Base-by-base conservation (phyloP, 1,139 yeast genomes). In the Pichia sp. region DNA sequence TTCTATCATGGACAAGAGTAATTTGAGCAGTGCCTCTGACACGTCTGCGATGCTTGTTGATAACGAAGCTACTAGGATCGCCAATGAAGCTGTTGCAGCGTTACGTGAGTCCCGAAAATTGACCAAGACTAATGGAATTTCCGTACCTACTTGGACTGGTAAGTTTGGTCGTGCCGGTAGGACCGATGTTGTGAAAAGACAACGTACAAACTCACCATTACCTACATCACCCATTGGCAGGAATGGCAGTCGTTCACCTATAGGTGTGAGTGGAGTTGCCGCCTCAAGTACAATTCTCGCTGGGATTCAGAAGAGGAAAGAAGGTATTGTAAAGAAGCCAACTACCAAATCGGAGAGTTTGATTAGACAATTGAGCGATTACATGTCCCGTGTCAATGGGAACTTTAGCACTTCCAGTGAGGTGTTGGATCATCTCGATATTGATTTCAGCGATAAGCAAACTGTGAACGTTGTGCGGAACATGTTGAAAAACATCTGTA, bases 81-180 rank as follows among this genome's bases (percentile, higher is more conserved):
- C 97, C 0, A 67, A 67, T 26, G 77, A 77, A 23, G 96, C 97
- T 0, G 77, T 88, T 0, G 68, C 69, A 16, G 87, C 88, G 0
- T 61, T 91, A 40, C 67, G 76, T 39, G 71, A 72, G 41, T 85
- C 96, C 0, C 62, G 95, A 33, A 71, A 64, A 39, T 62, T 65
- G 21, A 74, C 95, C 0, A 67, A 85, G 35, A 69, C 67, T 42
- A 75, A 76, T 18, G 73, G 72, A 23, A 66, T 87, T 21, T 95
- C 95, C 4, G 78, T 83, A 0, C 97, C 96, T 0, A 91, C 98
- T 0, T 91, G 96, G 94, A 91, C 98, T 0, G 98, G 98, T 0
- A 74, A 74, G 48, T 86, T 81, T 63, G 98, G 98, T 0, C 58
- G 65, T 17, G 95, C 96, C 0, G 96, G 96, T 39, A 49, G 32